A percentile compares a stretch with the other conserved stretches of the same genome.
These are phyloP conservation scores for Calocybe indica DNA, from an alignment of 768 basidiomycete species.

Conservation along the genomic window DNA sequence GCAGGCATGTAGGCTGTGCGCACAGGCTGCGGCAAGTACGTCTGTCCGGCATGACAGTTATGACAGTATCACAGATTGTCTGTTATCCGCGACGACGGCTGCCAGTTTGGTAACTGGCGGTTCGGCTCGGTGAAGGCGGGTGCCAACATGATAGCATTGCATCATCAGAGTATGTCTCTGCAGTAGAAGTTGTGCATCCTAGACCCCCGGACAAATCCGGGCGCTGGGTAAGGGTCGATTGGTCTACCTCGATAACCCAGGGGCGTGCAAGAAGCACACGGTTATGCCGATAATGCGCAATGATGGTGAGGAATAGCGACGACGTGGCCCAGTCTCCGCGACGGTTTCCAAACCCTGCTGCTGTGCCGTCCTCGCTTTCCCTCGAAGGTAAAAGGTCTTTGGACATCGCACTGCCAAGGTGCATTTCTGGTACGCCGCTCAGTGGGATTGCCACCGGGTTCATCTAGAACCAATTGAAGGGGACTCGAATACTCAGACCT, in stretches of 20 bases:
- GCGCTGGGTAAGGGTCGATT: not conserved
- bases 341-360: slow-evolving; percentile 46
- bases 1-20: too few relatives aligned
- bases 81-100: too few relatives aligned
- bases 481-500: slow-evolving; percentile 75
- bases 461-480: slow-evolving; percentile 59
- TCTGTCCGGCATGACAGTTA: too few relatives aligned
- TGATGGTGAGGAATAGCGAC: not conserved
- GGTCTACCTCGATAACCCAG: not conserved
- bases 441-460: slow-evolving; percentile 47
- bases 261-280: slow-evolving; percentile 8
- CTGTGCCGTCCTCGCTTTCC: slow-evolving; percentile 28
- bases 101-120: not conserved
- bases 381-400: slow-evolving; percentile 34
- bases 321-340: slow-evolving; percentile 45
- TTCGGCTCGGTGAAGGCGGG: not conserved
- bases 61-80: too few relatives aligned
- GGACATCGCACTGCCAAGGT: slow-evolving; percentile 22
- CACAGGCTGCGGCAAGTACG: too few relatives aligned
- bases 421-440: slow-evolving; percentile 68
- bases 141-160: not conserved
- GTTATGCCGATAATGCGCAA: slow-evolving; percentile 11
- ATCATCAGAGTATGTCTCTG: not conserved
- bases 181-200: not conserved
- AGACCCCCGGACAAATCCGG: not conserved